Base-by-base conservation (phyloP, 2,329 filamentous ascomycete genomes). In the Graphium sp. region DNA sequence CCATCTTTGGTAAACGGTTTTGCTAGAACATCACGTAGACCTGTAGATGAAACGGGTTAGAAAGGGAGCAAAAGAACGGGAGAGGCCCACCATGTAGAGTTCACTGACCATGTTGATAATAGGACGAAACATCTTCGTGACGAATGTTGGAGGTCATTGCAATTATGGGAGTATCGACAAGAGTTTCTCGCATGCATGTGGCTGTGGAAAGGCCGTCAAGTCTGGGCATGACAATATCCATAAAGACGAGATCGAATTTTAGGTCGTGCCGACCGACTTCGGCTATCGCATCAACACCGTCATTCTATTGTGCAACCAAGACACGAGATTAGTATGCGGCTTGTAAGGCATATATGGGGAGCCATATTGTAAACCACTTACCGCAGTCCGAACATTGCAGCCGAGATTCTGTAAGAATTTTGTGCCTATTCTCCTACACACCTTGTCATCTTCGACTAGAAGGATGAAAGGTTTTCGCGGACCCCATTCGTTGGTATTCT, bases 131-230 rank as follows among this genome's bases (percentile, higher is more conserved):
- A 47, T 98, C 89, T 43, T 94, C 87, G 35, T 83, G 85, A 38
- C 89, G 72, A 38, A 98, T 95, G 46, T 95, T 98, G 4, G 87
- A 94, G 4, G 89, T 98, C 89, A 98, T 95, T 26, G 89, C 89
- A 33, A 98, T 82, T 42, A 98, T 91, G 1, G 89, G 89, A 13
- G 80, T 74, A 5, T 74, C 70, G 21, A 73, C 70, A 37, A 84
- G 74, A 36, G 87, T 82, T 45, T 93, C 81, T 30, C 87, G 74
- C 38, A 98, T 94, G 36, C 93, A 73, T 44, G 89, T 81, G 32
- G 84, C 93, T 3, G 89, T 87, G 11, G 85, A 93, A 5, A 95
- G 84, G 40, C 89, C 89, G 43, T 95, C 89, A 30, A 95, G 62
- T 38, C 85, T 79, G 5, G 89, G 89, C 89, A 98, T 95, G 40